Conservation (phyloP, 495 filamentous ascomycete genomes). For the Neurospora intermedia region DNA sequence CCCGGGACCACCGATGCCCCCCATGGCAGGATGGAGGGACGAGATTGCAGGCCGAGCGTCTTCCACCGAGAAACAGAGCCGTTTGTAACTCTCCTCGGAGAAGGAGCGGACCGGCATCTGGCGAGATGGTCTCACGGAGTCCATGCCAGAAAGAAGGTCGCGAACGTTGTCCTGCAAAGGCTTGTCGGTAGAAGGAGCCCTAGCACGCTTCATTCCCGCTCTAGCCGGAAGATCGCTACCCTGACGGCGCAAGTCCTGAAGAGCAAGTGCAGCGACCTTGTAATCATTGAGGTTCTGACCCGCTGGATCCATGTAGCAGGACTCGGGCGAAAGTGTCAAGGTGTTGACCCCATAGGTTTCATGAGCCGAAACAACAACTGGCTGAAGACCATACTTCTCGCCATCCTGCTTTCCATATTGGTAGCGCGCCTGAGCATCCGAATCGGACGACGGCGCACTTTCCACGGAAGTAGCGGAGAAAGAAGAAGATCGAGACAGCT, state of each 20-base stretch:
- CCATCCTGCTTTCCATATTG: conserved; percentile 57
- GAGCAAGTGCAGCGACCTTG: conserved; percentile 48
- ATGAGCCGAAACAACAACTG: conserved; percentile 40
- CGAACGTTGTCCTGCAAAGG: conserved; percentile 66
- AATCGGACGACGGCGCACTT: conserved; percentile 54
- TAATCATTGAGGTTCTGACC: conserved; percentile 41
- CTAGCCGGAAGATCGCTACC: conserved; percentile 10
- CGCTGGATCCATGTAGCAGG: conserved; percentile 39
- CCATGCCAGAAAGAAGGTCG: conserved; percentile 34
- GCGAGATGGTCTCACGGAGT: conserved; percentile 11
- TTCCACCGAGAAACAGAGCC: conserved; percentile 48
- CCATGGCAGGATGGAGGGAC: conserved; percentile 28
- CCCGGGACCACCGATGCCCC: conserved; percentile 40
- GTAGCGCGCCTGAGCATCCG: conserved; percentile 77
- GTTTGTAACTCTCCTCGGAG: conserved; percentile 39
- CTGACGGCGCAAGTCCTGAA: conserved; percentile 50
- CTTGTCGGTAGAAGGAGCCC: conserved; percentile 56
- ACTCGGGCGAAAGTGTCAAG: conserved; percentile 51
- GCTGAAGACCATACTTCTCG: conserved; percentile 39
- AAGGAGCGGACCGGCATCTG: conserved; percentile 28
- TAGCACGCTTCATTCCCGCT: conserved; percentile 51
- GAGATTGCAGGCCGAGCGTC: conserved; percentile 22
- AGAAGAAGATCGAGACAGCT: conserved; percentile 62
- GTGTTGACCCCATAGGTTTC: conserved; percentile 44
- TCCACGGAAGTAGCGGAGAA: conserved; percentile 61